phyloP scores from a whole-genome alignment of 202 grass and related monocot species.

The Musa balbisiana region DNA sequence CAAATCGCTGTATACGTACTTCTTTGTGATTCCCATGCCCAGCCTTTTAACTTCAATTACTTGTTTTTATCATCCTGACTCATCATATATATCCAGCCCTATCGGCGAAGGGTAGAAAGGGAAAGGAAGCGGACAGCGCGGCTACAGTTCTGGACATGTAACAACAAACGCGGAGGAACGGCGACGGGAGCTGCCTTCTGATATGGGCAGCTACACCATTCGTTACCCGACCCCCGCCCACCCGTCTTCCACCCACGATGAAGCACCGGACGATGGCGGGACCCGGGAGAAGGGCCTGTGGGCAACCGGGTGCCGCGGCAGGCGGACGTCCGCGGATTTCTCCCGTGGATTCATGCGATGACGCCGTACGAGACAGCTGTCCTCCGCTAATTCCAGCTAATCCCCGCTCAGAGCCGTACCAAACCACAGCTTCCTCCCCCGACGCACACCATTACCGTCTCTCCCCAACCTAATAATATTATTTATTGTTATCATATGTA shows the following conservation, averaged over 20 bases:
- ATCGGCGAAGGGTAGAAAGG: background rate
- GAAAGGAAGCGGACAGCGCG: background rate
- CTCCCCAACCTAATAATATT: background rate
- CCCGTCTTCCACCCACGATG: too few species aligned
- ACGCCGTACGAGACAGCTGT: constrained; percentile 17
- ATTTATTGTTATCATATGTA: background rate
- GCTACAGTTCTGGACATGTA: constrained; percentile 11
- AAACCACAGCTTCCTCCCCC: background rate
- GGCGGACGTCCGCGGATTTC: background rate
- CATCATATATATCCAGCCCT: too few species aligned
- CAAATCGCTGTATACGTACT: background rate
- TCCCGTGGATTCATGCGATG: background rate
- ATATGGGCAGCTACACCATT: too few species aligned
- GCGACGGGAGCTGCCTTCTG: constrained; percentile 3
- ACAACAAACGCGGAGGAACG: constrained; percentile 2
- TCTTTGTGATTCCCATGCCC: too few species aligned
- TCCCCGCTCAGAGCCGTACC: background rate
- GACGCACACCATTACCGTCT: background rate
- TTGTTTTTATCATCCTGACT: too few species aligned
- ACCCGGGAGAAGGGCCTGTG: background rate
- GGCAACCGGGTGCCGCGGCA: background rate
- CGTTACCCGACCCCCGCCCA: too few species aligned
- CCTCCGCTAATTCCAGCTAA: constrained; percentile 23
- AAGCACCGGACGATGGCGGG: background rate
- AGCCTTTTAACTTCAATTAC: too few species aligned